A percentile compares a stretch with the other conserved stretches of the same genome.
Evolutionary conservation across 2,329 filamentous ascomycete genomes (phyloP).

Genomic region (Nemania serpens): DNA sequence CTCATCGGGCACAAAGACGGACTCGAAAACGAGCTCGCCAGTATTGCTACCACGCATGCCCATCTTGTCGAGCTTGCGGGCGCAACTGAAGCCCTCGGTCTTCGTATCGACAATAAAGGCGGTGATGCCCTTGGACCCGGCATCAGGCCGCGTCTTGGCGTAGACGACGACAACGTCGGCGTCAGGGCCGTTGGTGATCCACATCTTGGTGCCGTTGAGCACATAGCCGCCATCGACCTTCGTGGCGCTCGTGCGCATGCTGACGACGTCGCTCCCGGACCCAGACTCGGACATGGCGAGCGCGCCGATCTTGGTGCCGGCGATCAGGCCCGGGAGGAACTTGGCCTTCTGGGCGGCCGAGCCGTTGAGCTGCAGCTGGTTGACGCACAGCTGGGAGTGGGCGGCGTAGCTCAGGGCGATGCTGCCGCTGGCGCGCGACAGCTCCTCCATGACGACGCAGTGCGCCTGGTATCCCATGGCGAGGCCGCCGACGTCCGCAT

Average conservation of each 20-base stretch:
- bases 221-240: constrained; percentile 82
- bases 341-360: constrained; percentile 75
- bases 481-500: constrained; percentile 88
- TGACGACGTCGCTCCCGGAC: constrained; percentile 90
- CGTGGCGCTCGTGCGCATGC: constrained; percentile 87
- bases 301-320: constrained; percentile 80
- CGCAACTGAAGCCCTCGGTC: constrained; percentile 77
- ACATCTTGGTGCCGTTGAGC: constrained; percentile 95
- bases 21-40: constrained; percentile 88
- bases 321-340: constrained; percentile 80
- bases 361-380: constrained; percentile 93
- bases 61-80: constrained; percentile 94
- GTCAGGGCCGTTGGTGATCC: constrained; percentile 98
- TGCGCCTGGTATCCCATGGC: constrained; percentile 96
- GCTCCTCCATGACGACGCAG: constrained; percentile 92
- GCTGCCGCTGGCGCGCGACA: constrained; percentile 81
- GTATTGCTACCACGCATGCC: constrained; percentile 98
- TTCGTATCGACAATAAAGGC: constrained; percentile 85
- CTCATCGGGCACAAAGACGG: constrained; percentile 83
- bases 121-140: constrained; percentile 87
- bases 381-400: constrained; percentile 94
- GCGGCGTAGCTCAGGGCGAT: constrained; percentile 93
- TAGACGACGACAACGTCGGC: constrained; percentile 96
- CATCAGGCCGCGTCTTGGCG: constrained; percentile 85
- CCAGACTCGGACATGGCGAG: constrained; percentile 95